phyloP scores from a whole-genome alignment of 371 early-diverging fungal species.

The Mortierella sp. region DNA sequence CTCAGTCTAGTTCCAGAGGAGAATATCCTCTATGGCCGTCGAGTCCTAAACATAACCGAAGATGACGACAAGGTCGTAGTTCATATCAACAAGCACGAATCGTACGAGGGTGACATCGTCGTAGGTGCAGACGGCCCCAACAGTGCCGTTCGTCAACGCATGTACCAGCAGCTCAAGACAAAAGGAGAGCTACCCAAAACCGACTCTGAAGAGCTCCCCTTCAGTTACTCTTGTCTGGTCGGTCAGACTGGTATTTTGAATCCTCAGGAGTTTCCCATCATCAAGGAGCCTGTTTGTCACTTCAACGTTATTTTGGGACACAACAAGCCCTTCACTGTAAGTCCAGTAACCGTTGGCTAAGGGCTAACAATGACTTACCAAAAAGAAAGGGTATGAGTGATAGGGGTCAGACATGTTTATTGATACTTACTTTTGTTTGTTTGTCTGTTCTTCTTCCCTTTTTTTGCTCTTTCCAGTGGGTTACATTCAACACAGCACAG shows the following conservation, averaged over 20 bases:
- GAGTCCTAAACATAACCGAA: background rate
- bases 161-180: background rate
- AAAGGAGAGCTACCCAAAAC: background rate
- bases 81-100: background rate
- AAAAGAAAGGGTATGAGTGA: too few relatives aligned
- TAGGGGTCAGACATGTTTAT: too few relatives aligned
- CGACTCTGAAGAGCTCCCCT: background rate
- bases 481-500: background rate
- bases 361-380: too few relatives aligned
- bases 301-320: background rate
- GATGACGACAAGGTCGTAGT: constrained; percentile 4
- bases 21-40: constrained; percentile 15
- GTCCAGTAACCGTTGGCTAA: too few relatives aligned
- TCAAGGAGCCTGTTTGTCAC: background rate
- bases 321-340: background rate
- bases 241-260: background rate
- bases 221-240: constrained; percentile 18
- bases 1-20: constrained; percentile 7
- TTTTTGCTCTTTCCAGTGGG: background rate
- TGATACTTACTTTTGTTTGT: too few relatives aligned
- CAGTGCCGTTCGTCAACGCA: constrained; percentile 11
- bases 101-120: constrained; percentile 12
- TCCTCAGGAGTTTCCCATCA: background rate
- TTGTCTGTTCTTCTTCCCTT: too few relatives aligned
- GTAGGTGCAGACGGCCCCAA: constrained; percentile 23